Evolutionary conservation across 768 basidiomycete genomes (phyloP).

Genomic region (Chalciporus chontae): DNA sequence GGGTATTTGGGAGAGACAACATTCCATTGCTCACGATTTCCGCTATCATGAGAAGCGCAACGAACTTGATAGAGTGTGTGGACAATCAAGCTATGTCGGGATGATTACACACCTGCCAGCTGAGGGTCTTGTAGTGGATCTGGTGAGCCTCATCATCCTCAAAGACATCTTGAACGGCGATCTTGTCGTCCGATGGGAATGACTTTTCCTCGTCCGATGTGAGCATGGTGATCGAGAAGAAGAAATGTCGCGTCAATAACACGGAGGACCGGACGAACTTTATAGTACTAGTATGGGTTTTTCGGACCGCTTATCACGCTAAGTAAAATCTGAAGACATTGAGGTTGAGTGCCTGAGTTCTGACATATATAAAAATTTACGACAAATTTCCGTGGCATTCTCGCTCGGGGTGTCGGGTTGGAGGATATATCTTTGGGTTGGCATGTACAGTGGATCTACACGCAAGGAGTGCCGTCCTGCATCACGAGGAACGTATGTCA

Average conservation of each 20-base stretch:
- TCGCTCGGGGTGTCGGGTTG: too few species aligned
- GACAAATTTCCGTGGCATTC: too few species aligned
- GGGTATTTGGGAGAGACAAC: constrained; percentile 48
- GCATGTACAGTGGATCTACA: too few species aligned
- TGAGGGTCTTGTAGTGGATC: constrained; percentile 51
- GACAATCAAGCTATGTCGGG: background rate
- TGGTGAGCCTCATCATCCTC: constrained; percentile 41
- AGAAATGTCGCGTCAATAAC: background rate
- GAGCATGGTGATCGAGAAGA: background rate
- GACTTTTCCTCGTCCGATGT: constrained; percentile 6
- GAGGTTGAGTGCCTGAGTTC: too few species aligned
- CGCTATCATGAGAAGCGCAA: constrained; percentile 51
- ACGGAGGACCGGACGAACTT: too few species aligned
- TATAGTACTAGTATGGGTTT: too few species aligned
- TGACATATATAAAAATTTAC: too few species aligned
- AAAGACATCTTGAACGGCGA: constrained; percentile 32
- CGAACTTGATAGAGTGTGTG: constrained; percentile 33
- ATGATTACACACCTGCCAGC: constrained; percentile 40
- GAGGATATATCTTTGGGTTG: too few species aligned
- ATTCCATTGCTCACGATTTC: constrained; percentile 58
- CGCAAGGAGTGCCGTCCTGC: too few species aligned
- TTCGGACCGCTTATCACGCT: too few species aligned
- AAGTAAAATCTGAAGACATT: too few species aligned
- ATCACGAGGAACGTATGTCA: too few species aligned
- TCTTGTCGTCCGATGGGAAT: background rate